Evolutionary conservation across 2,329 filamentous ascomycete species (phyloP).

Genomic region (Sporothrix globosa): DNA sequence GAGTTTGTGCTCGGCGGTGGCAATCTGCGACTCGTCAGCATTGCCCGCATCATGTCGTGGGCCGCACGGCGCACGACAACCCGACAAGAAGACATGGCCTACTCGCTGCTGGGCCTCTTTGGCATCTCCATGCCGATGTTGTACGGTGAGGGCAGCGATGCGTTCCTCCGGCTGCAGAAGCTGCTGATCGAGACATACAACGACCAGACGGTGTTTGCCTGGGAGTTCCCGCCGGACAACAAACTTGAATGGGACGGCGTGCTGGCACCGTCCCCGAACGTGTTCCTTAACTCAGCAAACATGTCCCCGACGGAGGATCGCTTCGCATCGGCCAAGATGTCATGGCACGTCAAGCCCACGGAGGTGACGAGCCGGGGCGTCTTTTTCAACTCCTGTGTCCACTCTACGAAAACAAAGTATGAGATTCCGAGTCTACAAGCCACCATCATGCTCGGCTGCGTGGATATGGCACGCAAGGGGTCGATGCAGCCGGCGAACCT

Average conservation of each 20-base stretch:
- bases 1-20: slow-evolving; percentile 30
- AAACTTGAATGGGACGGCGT: slow-evolving; percentile 10
- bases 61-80: slow-evolving; percentile 32
- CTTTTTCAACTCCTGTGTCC: slow-evolving; percentile 4
- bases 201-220: slow-evolving; percentile 39
- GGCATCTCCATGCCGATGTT: slow-evolving; percentile 35
- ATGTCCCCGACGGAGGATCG: neutral
- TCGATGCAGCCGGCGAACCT: neutral
- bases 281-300: neutral
- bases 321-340: neutral
- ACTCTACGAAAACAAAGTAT: neutral
- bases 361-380: neutral
- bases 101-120: slow-evolving; percentile 37
- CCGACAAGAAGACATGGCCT: slow-evolving; percentile 35
- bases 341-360: neutral
- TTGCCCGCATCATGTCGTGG: slow-evolving; percentile 37
- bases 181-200: slow-evolving; percentile 33
- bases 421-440: neutral
- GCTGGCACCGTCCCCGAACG: neutral
- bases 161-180: slow-evolving; percentile 36
- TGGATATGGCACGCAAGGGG: slow-evolving; percentile 1
- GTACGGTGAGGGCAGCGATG: slow-evolving; percentile 35
- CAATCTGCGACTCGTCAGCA: slow-evolving; percentile 19
- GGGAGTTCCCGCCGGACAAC: slow-evolving; percentile 30
- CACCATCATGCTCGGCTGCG: neutral